These are phyloP conservation scores for Pleomassaria siparia DNA, from an alignment of 2,329 filamentous ascomycete species.

Conservation along the genomic window DNA sequence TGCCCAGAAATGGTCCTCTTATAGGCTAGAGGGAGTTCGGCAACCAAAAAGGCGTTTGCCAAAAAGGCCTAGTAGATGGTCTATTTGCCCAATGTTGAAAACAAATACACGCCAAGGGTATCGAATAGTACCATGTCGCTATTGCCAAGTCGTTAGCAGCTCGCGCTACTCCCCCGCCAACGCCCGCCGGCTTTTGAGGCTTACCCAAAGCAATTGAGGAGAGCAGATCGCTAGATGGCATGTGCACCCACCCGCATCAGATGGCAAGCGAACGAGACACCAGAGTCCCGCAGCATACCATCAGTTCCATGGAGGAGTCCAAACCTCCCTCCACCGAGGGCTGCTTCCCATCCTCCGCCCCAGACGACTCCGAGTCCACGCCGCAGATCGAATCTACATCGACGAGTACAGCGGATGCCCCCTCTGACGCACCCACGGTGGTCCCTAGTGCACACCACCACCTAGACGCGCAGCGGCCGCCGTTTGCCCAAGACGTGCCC, in stretches of 20 bases:
- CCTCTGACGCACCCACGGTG: neutral
- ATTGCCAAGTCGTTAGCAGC: neutral
- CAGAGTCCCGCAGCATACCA: conserved; percentile 27
- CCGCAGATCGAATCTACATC: no score
- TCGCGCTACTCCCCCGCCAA: neutral
- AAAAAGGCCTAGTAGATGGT: no score
- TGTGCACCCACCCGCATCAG: neutral
- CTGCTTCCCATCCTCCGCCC: conserved; percentile 20
- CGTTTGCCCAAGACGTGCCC: conserved; percentile 16
- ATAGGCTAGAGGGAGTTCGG: neutral
- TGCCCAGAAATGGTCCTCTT: neutral
- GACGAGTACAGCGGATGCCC: conserved; percentile 16
- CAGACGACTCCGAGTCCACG: conserved; percentile 17
- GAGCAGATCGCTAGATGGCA: neutral
- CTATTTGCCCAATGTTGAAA: no score
- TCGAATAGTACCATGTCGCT: no score
- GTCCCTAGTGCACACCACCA: neutral
- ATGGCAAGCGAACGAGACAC: conserved; percentile 24
- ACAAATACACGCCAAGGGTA: no score
- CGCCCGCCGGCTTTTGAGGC: conserved; percentile 3
- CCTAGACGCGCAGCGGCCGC: conserved; percentile 27
- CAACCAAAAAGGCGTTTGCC: neutral
- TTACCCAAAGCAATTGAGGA: conserved; percentile 7
- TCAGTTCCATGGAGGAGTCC: conserved; percentile 37
- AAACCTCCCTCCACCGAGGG: conserved; percentile 23